Evolutionary conservation across 306 rosid species (phyloP).

Genomic region (Glycyrrhiza uralensis): DNA sequence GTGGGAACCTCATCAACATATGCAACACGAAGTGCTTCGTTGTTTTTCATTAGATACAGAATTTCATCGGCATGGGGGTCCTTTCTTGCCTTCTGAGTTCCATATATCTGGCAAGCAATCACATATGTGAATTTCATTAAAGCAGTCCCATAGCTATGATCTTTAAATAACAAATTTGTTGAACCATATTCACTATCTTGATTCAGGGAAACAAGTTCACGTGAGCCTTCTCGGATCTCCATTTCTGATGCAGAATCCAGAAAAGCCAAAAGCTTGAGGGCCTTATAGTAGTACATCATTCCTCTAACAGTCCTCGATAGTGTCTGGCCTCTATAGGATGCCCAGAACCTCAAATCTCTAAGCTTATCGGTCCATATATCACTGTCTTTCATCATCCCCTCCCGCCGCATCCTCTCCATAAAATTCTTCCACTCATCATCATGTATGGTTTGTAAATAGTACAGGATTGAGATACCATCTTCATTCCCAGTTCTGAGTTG

Average conservation of each 20-base stretch:
- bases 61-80: slow-evolving; percentile 82
- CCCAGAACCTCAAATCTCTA: slow-evolving; percentile 88
- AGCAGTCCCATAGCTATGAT: slow-evolving; percentile 79
- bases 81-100: slow-evolving; percentile 75
- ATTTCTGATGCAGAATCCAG: slow-evolving; percentile 86
- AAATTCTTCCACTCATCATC: slow-evolving; percentile 92
- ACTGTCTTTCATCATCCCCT: slow-evolving; percentile 65
- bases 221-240: slow-evolving; percentile 71
- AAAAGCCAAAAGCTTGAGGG: slow-evolving; percentile 88
- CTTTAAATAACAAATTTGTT: slow-evolving; percentile 53
- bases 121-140: slow-evolving; percentile 88
- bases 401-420: slow-evolving; percentile 81
- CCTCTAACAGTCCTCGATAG: slow-evolving; percentile 87
- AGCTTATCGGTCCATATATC: slow-evolving; percentile 82
- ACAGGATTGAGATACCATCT: slow-evolving; percentile 78
- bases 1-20: slow-evolving; percentile 74
- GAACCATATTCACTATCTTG: slow-evolving; percentile 45
- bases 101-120: slow-evolving; percentile 92
- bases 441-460: slow-evolving; percentile 79
- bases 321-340: slow-evolving; percentile 90
- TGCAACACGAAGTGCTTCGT: slow-evolving; percentile 82
- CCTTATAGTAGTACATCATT: slow-evolving; percentile 91
- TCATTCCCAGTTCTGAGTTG: slow-evolving; percentile 86
- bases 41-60: slow-evolving; percentile 60
- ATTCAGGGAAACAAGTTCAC: slow-evolving; percentile 55